These are phyloP conservation scores for Clarkia xantiana DNA, from an alignment of 345 rosid species.

Conservation along the genomic window DNA sequence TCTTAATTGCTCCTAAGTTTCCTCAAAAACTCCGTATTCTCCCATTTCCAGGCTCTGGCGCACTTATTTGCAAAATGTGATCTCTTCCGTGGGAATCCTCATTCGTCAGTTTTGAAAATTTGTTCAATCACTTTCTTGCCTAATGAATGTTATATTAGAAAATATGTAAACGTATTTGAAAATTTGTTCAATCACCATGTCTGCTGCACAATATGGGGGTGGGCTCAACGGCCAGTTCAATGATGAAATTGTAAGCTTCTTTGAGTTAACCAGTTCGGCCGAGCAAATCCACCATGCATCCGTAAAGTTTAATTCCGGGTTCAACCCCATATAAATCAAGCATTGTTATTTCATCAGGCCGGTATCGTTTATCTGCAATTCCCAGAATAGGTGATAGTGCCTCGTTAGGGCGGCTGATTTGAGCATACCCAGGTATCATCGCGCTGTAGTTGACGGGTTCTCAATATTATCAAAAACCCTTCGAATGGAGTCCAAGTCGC, in stretches of 20 bases:
- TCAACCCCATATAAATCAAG: constrained; percentile 27
- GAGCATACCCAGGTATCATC: constrained; percentile 53
- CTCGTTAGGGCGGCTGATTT: constrained; percentile 53
- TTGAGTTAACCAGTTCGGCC: constrained; percentile 64
- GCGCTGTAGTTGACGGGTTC: constrained; percentile 59
- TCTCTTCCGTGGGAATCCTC: constrained; percentile 69
- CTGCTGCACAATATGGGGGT: constrained; percentile 68
- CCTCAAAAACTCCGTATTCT: constrained; percentile 42
- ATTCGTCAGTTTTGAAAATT: constrained; percentile 54
- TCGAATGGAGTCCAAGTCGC: constrained; percentile 46
- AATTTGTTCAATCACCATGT: too few relatives aligned
- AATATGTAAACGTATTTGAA: constrained; percentile 55
- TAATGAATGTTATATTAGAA: constrained; percentile 50
- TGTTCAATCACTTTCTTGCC: constrained; percentile 39
- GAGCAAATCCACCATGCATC: constrained; percentile 81
- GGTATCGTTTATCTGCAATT: constrained; percentile 43
- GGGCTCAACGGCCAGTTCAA: constrained; percentile 38
- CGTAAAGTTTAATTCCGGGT: constrained; percentile 65
- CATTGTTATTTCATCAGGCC: constrained; percentile 63
- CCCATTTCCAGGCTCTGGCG: constrained; percentile 61
- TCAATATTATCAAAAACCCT: constrained; percentile 37
- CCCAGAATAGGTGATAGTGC: constrained; percentile 59
- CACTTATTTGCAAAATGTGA: constrained; percentile 70
- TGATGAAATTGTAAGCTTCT: constrained; percentile 48
- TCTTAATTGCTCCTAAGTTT: constrained; percentile 54